Percentiles rank a stretch among this genome's conserved stretches.
phyloP scores from a whole-genome alignment of 495 filamentous ascomycete species.

The Hypomontagnella monticulosa region DNA sequence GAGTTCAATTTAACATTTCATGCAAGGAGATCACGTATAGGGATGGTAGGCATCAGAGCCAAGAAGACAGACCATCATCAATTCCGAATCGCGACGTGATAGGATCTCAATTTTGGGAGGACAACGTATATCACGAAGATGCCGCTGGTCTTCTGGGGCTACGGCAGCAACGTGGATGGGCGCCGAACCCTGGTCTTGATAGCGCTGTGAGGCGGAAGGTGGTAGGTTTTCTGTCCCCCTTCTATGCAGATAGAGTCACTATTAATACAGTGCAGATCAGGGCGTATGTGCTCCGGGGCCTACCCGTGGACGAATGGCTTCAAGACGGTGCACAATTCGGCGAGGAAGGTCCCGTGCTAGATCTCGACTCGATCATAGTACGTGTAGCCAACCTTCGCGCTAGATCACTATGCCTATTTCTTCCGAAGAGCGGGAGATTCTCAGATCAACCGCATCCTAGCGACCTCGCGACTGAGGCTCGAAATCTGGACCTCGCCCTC shows the following conservation, averaged over 20 bases:
- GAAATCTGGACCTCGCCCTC: conserved; percentile 24
- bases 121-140: conserved; percentile 38
- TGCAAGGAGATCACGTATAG: conserved; percentile 24
- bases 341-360: conserved; percentile 26
- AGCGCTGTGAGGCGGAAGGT: conserved; percentile 36
- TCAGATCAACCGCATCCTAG: conserved; percentile 3
- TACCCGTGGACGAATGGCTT: conserved; percentile 36
- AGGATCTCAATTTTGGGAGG: conserved; percentile 37
- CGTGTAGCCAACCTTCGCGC: conserved; percentile 36
- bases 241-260: background rate
- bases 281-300: conserved; percentile 22
- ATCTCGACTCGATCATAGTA: conserved; percentile 37
- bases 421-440: conserved; percentile 22
- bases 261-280: conserved; percentile 16
- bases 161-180: conserved; percentile 34
- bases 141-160: conserved; percentile 40
- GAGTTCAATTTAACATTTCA: background rate
- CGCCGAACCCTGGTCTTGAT: conserved; percentile 40
- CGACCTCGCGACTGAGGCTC: conserved; percentile 32
- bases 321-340: conserved; percentile 32
- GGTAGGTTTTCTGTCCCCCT: conserved; percentile 18
- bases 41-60: background rate
- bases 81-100: conserved; percentile 15
- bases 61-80: conserved; percentile 1
- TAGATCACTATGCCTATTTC: conserved; percentile 17